Evolutionary conservation across 2,329 filamentous ascomycete species (phyloP).

Genomic region (Dactylella cylindrospora): DNA sequence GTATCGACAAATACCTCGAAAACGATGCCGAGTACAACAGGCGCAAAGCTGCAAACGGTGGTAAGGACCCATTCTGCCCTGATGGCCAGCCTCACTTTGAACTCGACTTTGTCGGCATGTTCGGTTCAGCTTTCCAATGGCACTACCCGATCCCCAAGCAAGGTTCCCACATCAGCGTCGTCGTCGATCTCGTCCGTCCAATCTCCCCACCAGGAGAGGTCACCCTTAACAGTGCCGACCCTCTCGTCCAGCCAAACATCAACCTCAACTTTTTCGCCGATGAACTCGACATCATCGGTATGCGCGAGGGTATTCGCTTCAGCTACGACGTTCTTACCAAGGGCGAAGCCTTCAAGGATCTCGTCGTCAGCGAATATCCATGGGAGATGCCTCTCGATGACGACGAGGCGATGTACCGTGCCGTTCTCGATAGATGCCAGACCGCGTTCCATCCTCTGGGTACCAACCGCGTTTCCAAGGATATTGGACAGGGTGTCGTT

Average conservation of each 20-base stretch:
- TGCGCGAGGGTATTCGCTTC: constrained; percentile 62
- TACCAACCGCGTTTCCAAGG: constrained; percentile 59
- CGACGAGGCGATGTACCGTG: constrained; percentile 61
- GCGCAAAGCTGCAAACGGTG: constrained; percentile 53
- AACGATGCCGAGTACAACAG: constrained; percentile 57
- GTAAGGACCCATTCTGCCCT: constrained; percentile 60
- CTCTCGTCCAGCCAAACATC: constrained; percentile 53
- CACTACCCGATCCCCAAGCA: constrained; percentile 54
- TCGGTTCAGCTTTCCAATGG: constrained; percentile 59
- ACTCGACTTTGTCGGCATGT: constrained; percentile 64
- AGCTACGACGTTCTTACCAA: constrained; percentile 62
- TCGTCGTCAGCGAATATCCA: constrained; percentile 60
- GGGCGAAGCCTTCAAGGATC: constrained; percentile 61
- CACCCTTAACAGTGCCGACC: constrained; percentile 53
- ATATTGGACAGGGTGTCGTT: constrained; percentile 43
- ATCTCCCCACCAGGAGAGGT: constrained; percentile 55
- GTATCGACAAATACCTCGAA: constrained; percentile 60
- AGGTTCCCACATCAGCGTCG: constrained; percentile 61
- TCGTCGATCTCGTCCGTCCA: constrained; percentile 58
- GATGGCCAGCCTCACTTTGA: constrained; percentile 64
- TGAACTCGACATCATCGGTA: constrained; percentile 60
- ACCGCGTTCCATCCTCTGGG: constrained; percentile 63
- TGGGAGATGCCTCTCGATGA: constrained; percentile 62
- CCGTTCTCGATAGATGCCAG: constrained; percentile 62
- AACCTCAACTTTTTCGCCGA: constrained; percentile 56